phyloP scores from a whole-genome alignment of 2,329 filamentous ascomycete genomes.

The Sporothrix brasiliensis region DNA sequence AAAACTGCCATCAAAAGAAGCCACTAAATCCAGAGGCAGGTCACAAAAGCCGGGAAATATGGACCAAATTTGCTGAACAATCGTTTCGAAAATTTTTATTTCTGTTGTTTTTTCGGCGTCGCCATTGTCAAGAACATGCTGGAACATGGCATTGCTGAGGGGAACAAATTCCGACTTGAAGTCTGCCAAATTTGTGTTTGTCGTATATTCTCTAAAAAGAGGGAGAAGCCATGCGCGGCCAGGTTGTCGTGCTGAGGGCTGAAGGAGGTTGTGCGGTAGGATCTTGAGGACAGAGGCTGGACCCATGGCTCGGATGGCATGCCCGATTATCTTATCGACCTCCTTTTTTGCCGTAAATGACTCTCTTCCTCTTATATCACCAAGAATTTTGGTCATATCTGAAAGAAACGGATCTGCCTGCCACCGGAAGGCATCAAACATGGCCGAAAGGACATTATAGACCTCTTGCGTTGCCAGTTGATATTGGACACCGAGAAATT shows the following conservation, averaged over 20 bases:
- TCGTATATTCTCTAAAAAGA: conserved; percentile 83
- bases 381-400: conserved; percentile 75
- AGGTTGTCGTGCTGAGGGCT: conserved; percentile 73
- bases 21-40: conserved; percentile 74
- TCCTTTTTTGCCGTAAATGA: conserved; percentile 94
- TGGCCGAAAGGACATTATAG: conserved; percentile 82
- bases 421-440: conserved; percentile 88
- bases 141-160: conserved; percentile 86
- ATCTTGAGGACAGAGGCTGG: conserved; percentile 80
- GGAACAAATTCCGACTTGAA: conserved; percentile 87
- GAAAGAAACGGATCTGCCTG: conserved; percentile 76
- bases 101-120: conserved; percentile 88
- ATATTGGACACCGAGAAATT: conserved; percentile 84
- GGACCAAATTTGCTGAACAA: conserved; percentile 95
- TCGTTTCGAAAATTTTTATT: conserved; percentile 94
- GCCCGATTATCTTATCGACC: conserved; percentile 85
- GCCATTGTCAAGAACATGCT: conserved; percentile 82
- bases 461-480: conserved; percentile 94
- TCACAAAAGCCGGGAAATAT: conserved; percentile 94
- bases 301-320: conserved; percentile 86
- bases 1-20: conserved; percentile 82
- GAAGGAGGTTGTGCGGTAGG: conserved; percentile 81
- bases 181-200: conserved; percentile 83
- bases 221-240: conserved; percentile 95
- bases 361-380: conserved; percentile 83